Evolutionary conservation across 129 eudicot genomes (phyloP), one percentile per base, ranked within the genome.

Genomic region (Smallanthus sonchifolius): DNA sequence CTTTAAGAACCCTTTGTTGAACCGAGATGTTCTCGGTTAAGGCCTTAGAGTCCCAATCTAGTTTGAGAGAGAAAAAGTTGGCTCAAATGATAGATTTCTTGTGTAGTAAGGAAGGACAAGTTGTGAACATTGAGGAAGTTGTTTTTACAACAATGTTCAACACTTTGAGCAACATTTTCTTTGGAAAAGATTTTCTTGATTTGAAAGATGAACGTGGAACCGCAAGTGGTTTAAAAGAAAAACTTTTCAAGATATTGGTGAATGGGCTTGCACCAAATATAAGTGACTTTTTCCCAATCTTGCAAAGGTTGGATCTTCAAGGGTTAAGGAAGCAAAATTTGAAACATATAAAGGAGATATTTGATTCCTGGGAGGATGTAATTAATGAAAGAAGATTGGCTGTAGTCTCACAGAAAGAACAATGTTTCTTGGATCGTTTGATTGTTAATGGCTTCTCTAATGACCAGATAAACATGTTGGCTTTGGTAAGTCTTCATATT

Each of bases 111-210:
- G 47, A 80, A 66, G 83, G 69, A 15, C 60, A 73, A 11, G 79
- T 56, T 65, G 69, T 80, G 70, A 80, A 80, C 7, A 20, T 80
- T 65, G 69, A 54, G 24, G 83, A 73, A 16, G 69, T 80, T 35
- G 79, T 80, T 32, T 80, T 80, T 64, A 72, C 75, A 42, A 80
- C 79, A 14, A 61, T 67, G 49, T 80, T 79, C 15, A 79, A 79
- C 75, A 67, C 69, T n/a, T 65, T 73, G 42, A 51, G 74, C 30
- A 79, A 66, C 32, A 34, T 72, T 9, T 7, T 55, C n/a, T 48
- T 67, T 40, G 59, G 72, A 17, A 73, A 62, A 54, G 69, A 73
- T 51, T 45, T 73, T 54, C 36, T 73, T 51, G 83, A 73, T 35
- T 39, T 72, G 3, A 17, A 17, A 38, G 69, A 74, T 74, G 70